A percentile compares a stretch with the other conserved stretches of the same genome.
Conservation (phyloP, 192 early-diverging fungal genomes). For the Podila verticillata region DNA sequence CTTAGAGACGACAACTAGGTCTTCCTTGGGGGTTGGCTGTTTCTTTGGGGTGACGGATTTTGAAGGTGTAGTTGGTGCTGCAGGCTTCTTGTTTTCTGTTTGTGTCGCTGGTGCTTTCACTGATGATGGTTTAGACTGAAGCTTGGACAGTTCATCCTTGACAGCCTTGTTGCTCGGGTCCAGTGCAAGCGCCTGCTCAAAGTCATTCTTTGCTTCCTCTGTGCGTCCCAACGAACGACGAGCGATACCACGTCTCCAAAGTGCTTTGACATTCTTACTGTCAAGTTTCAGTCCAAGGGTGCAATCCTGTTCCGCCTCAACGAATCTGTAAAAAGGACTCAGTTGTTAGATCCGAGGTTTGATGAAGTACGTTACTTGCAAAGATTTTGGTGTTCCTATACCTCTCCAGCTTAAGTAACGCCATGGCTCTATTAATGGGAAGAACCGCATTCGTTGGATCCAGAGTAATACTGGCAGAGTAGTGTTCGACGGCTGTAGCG, state of each 20-base stretch:
- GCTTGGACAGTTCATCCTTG: slow-evolving; percentile 67
- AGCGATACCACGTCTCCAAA: slow-evolving; percentile 80
- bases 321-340: slow-evolving; percentile 51
- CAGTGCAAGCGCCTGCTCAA: slow-evolving; percentile 67
- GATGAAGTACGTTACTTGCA: too few species aligned
- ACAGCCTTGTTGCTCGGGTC: slow-evolving; percentile 75
- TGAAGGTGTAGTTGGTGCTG: neutral
- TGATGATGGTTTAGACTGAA: neutral
- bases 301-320: slow-evolving; percentile 75
- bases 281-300: slow-evolving; percentile 66
- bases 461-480: slow-evolving; percentile 69
- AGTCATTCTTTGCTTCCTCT: slow-evolving; percentile 68
- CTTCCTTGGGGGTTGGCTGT: neutral
- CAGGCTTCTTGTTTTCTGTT: neutral
- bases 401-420: slow-evolving; percentile 76
- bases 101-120: neutral
- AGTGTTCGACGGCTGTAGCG: slow-evolving; percentile 65
- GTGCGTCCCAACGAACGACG: slow-evolving; percentile 59
- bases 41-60: neutral
- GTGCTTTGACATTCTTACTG: slow-evolving; percentile 79
- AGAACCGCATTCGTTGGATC: slow-evolving; percentile 69
- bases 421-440: slow-evolving; percentile 85
- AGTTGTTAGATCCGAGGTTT: neutral
- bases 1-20: neutral
- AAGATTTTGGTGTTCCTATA: slow-evolving; percentile 26